Evolutionary conservation across 2,329 filamentous ascomycete species (phyloP).

Genomic region (Ascosphaera apis): DNA sequence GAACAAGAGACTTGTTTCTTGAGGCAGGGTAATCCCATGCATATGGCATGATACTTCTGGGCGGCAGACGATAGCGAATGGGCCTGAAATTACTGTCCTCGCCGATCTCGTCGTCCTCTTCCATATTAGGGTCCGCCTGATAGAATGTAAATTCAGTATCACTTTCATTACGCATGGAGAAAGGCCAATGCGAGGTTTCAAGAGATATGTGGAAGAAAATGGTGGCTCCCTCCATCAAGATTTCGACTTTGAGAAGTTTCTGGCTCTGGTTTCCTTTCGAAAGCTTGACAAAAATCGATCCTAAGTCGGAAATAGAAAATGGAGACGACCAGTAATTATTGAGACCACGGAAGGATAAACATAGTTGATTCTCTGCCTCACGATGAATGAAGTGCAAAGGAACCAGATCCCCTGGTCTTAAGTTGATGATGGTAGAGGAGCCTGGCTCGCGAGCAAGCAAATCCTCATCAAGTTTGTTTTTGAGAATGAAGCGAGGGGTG

Average conservation of each 20-base stretch:
- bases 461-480: constrained; percentile 78
- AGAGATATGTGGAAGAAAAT: constrained; percentile 79
- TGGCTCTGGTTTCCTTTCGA: constrained; percentile 78
- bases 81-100: constrained; percentile 66
- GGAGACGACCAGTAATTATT: constrained; percentile 97
- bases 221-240: constrained; percentile 79
- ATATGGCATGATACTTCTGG: constrained; percentile 96
- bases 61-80: constrained; percentile 74
- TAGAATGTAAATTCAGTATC: constrained; percentile 93
- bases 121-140: constrained; percentile 78
- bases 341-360: constrained; percentile 75
- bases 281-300: constrained; percentile 80
- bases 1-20: constrained; percentile 83
- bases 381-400: constrained; percentile 80
- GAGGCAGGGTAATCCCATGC: constrained; percentile 97
- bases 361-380: constrained; percentile 64
- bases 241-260: constrained; percentile 63
- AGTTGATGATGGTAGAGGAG: constrained; percentile 59
- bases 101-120: constrained; percentile 60
- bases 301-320: constrained; percentile 90
- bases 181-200: constrained; percentile 92
- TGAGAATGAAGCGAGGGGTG: constrained; percentile 74
- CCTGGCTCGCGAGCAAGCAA: constrained; percentile 79
- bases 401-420: constrained; percentile 56
- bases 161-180: constrained; percentile 95